These are phyloP conservation scores for Tetragonia tetragonoides DNA, from an alignment of 148 eudicot genomes.

Conservation along the genomic window DNA sequence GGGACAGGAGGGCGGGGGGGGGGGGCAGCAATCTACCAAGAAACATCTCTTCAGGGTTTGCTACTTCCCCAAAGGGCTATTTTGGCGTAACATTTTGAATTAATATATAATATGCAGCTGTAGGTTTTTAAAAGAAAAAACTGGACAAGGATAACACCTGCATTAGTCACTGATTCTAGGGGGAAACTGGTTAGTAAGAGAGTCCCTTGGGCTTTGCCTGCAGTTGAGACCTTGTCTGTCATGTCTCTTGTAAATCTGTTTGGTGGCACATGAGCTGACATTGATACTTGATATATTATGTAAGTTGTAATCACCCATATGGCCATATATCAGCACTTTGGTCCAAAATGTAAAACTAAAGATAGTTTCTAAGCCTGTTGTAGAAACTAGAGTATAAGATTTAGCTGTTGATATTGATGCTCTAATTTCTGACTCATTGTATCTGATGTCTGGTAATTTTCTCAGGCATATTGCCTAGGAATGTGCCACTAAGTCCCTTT, in stretches of 20 bases:
- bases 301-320: no score
- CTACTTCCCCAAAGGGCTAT: background rate
- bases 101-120: no score
- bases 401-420: background rate
- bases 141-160: background rate
- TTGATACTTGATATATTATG: background rate
- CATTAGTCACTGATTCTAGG: background rate
- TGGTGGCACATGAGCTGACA: background rate
- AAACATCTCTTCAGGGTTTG: background rate
- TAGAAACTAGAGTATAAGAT: background rate
- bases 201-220: background rate
- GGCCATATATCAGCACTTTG: background rate
- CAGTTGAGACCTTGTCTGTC: background rate
- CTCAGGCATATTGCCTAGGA: slow-evolving; percentile 49
- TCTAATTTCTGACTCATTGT: background rate
- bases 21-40: background rate
- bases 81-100: no score
- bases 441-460: background rate
- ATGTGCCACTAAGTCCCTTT: slow-evolving; percentile 47
- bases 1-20: background rate
- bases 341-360: background rate
- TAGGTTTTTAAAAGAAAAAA: no score
- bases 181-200: background rate
- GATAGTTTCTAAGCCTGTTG: background rate
- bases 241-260: background rate